Evolutionary conservation across 164 flowering plant species (phyloP).

Genomic region (Liquidambar formosana): DNA sequence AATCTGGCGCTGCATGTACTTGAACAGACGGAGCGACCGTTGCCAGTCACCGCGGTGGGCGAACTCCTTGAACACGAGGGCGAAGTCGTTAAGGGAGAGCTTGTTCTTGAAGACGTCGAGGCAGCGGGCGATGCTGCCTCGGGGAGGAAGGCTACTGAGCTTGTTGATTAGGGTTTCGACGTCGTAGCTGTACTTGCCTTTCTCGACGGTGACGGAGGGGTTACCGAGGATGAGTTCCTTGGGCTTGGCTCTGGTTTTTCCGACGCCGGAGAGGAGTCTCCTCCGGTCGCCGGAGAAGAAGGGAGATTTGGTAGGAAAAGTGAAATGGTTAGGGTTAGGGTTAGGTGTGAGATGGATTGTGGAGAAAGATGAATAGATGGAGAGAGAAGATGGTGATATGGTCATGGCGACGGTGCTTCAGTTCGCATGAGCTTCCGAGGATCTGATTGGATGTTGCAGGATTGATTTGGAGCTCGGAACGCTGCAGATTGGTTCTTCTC

Average conservation of each 20-base stretch:
- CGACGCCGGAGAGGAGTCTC: constrained; percentile 19
- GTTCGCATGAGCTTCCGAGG: too few species aligned
- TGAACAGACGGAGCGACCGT: constrained; percentile 81
- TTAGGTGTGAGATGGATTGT: not conserved
- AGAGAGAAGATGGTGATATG: too few species aligned
- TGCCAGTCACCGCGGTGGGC: constrained; percentile 96
- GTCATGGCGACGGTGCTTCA: too few species aligned
- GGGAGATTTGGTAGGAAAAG: constrained; percentile 1
- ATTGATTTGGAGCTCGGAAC: too few species aligned
- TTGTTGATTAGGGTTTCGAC: constrained; percentile 91
- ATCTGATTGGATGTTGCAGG: too few species aligned
- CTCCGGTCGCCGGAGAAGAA: constrained; percentile 10
- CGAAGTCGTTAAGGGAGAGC: constrained; percentile 82
- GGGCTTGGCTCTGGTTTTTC: constrained; percentile 45
- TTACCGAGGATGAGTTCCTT: constrained; percentile 68
- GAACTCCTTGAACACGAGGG: constrained; percentile 82
- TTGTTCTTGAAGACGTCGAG: constrained; percentile 79
- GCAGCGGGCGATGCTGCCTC: constrained; percentile 93
- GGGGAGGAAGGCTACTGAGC: constrained; percentile 87
- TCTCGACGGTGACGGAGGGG: constrained; percentile 78
- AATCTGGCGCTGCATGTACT: constrained; percentile 92
- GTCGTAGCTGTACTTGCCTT: constrained; percentile 92
- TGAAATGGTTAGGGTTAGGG: constrained; percentile 7
- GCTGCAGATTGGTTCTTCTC: too few species aligned
- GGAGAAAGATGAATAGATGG: too few species aligned